A percentile compares a stretch with the other conserved stretches of the same genome.
Evolutionary conservation across 2,329 filamentous ascomycete genomes (phyloP).

Genomic region (Chlorencoelia australis): DNA sequence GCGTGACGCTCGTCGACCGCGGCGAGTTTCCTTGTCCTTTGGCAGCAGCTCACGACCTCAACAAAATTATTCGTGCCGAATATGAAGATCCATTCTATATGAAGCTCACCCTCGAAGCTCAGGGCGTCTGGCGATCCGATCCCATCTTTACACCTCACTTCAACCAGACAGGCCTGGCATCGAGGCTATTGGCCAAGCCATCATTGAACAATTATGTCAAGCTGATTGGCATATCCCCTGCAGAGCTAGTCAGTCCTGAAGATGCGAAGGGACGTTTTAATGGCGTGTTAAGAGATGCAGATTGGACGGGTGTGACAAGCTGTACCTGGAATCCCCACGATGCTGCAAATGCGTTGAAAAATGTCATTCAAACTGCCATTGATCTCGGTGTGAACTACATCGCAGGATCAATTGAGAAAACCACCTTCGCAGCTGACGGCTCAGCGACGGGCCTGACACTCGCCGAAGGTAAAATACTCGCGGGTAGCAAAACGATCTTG

Average conservation of each 20-base stretch:
- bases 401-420: no score
- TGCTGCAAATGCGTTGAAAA: slow-evolving; percentile 34
- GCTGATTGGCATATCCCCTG: no score
- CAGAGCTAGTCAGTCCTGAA: slow-evolving; percentile 31
- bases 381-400: slow-evolving; percentile 36
- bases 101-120: slow-evolving; percentile 36
- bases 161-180: slow-evolving; percentile 39
- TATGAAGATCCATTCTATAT: slow-evolving; percentile 44
- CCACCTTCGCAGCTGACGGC: no score
- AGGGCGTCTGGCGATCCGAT: slow-evolving; percentile 38
- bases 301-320: slow-evolving; percentile 28
- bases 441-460: no score
- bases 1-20: slow-evolving; percentile 35
- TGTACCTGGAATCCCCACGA: slow-evolving; percentile 40
- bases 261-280: slow-evolving; percentile 30
- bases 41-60: slow-evolving; percentile 47
- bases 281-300: slow-evolving; percentile 28
- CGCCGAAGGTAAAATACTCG: no score
- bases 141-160: slow-evolving; percentile 36
- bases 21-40: slow-evolving; percentile 25
- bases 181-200: no score
- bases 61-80: slow-evolving; percentile 48
- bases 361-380: slow-evolving; percentile 34
- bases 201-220: no score
- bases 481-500: slow-evolving; percentile 43